Base-by-base conservation (phyloP, 306 rosid genomes). In the Prunus fruticosa region DNA sequence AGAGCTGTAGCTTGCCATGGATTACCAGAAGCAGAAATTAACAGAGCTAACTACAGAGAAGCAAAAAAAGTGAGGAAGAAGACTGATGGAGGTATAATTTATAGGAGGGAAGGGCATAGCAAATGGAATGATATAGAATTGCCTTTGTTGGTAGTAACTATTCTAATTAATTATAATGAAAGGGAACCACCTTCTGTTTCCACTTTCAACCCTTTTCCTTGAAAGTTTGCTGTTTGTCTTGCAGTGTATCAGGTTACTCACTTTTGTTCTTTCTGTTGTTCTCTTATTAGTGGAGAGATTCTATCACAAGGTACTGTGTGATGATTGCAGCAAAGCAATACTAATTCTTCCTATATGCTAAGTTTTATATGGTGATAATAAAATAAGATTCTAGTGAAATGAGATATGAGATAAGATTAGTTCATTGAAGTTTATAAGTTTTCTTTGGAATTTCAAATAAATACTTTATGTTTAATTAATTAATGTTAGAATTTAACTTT, bases 1-100 rank as follows among this genome's bases (percentile, higher is more conserved):
- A 19, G 62, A 22, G 27, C 60, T 66, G 74, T 63, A 38, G 67
- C 69, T 57, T 54, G 64, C 74, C 78, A 66, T 53, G 38, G 67
- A 45, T 54, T 11, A 45, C 30, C 56, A 73, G 49, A 65, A 18
- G 28, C 18, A 30, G 20, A 30, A 30, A 5, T 60, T 23, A 16
- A 20, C 19, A 12, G 27, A 6, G 8, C 19, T 25, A 11, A 45
- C 45, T 45, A 46, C 58, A 73, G 46, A 16, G 3, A 12, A 61
- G 47, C 50, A 45, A 49, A 7, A 8, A 32, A 49, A 57, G 20
- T 12, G 28, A 57, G 74, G 73, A 68, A 56, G 69, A 56, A 30
- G 45, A 22, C 9, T 18, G 43, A 6, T 10, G 74, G 45, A 8
- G 23, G 22, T 57, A 20, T 38, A 38, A 6, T 4, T 38, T 16